Evolutionary conservation across 1,139 yeast species (phyloP).

Genomic region (Yamadazyma sp.): DNA sequence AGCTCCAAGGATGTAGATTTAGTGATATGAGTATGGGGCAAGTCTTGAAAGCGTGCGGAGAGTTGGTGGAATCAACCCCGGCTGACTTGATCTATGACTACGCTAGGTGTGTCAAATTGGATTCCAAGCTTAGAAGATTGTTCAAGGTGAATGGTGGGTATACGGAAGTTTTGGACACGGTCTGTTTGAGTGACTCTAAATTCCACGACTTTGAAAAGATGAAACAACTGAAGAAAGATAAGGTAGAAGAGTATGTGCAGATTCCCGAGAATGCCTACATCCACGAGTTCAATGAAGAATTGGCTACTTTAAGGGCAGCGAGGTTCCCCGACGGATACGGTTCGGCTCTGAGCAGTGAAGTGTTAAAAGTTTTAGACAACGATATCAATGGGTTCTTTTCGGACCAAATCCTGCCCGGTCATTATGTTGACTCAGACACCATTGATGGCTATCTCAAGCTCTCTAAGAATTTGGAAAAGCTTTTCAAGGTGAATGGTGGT

Average conservation of each 20-base stretch:
- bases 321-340: conserved; percentile 19
- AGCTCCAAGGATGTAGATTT: conserved; percentile 17
- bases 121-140: conserved; percentile 19
- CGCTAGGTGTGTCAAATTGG: conserved; percentile 7
- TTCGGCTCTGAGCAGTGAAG: conserved; percentile 14
- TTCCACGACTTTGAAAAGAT: conserved; percentile 24
- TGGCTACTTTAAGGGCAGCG: conserved; percentile 19
- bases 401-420: conserved; percentile 12
- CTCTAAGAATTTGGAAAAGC: conserved; percentile 16
- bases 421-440: conserved; percentile 17
- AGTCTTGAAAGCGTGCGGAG: conserved; percentile 11
- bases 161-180: conserved; percentile 33
- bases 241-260: conserved; percentile 15
- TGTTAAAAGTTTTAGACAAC: conserved; percentile 17
- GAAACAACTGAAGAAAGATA: conserved; percentile 1
- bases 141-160: conserved; percentile 30
- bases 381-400: conserved; percentile 19
- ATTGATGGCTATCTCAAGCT: conserved; percentile 21
- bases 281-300: conserved; percentile 25
- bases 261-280: conserved; percentile 22
- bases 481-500: conserved; percentile 31
- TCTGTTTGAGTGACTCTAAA: conserved; percentile 24
- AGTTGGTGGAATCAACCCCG: conserved; percentile 7
- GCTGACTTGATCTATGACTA: conserved; percentile 2
- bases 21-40: conserved; percentile 10